phyloP scores from a whole-genome alignment of 2,329 filamentous ascomycete species.

The Diaporthe longicolla region DNA sequence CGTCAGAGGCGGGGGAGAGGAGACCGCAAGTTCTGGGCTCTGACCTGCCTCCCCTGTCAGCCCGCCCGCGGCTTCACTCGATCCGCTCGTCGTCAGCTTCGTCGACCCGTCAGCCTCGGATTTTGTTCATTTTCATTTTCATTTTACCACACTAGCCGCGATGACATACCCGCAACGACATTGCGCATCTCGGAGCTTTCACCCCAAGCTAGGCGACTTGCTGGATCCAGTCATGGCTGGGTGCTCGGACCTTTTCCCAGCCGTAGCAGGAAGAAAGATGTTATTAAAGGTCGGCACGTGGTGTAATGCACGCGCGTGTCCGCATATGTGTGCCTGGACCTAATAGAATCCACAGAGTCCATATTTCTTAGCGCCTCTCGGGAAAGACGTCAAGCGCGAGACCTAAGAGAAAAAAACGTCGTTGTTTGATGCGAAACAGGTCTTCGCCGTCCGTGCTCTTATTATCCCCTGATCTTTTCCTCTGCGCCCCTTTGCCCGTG shows the following conservation, averaged over 20 bases:
- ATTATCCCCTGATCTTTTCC: conserved; percentile 3
- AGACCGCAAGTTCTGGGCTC: conserved; percentile 21
- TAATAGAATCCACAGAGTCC: conserved; percentile 26
- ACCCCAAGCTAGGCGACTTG: not conserved
- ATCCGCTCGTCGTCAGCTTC: conserved; percentile 27
- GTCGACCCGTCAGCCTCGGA: conserved; percentile 14
- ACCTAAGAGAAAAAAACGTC: conserved; percentile 1
- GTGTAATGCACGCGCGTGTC: conserved; percentile 31
- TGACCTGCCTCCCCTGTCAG: conserved; percentile 14
- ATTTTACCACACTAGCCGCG: conserved; percentile 35
- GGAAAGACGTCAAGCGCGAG: conserved; percentile 27
- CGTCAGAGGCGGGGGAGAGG: conserved; percentile 26
- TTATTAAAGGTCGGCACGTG: conserved; percentile 20
- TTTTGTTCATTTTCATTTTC: conserved; percentile 15
- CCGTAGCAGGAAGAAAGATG: conserved; percentile 20
- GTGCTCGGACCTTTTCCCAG: conserved; percentile 22
- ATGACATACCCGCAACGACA: conserved; percentile 21
- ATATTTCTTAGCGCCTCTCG: conserved; percentile 18
- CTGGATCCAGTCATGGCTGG: conserved; percentile 18
- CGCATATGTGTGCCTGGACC: conserved; percentile 32
- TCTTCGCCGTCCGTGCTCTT: conserved; percentile 30
- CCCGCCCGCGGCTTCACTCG: not conserved
- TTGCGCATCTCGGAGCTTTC: conserved; percentile 18
- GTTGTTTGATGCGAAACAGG: conserved; percentile 18
- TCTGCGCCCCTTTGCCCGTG: not conserved